Base-by-base conservation (phyloP, 345 rosid genomes). In the Adansonia digitata region DNA sequence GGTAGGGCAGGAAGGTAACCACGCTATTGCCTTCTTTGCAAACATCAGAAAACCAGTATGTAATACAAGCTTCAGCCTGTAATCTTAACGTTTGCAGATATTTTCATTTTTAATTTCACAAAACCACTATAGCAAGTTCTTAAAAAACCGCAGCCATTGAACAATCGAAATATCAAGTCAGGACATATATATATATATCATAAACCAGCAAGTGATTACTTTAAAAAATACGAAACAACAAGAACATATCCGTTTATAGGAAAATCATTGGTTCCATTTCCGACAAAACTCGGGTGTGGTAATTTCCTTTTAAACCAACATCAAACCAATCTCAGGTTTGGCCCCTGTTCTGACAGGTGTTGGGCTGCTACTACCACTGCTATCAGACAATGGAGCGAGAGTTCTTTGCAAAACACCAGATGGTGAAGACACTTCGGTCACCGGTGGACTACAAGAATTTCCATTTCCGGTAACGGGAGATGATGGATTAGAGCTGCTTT, bases 361-460 rank as follows among this genome's bases (percentile, higher is more conserved):
- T 35, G 89, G 85, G 73, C 88, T 92, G 83, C 85, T 84, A 42
- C 80, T 81, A 7, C 81, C 84, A 40, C 90, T 88, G 81, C 90
- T 86, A 74, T 87, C 94, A 17, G 97, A 92, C 68, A 81, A 75
- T 10, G 91, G 90, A 66, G 85, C 85, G 55, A 77, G 66, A 40
- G 79, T 79, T 72, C 79, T 91, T 73, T 84, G 92, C 77, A 82
- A 59, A 45, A 72, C 90, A 67, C 87, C 87, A 27, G 89, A 89
- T 24, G 94, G 92, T 13, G 97, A 88, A 18, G 90, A 86, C 73
- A 81, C 75, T 42, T 80, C 24, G 18, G 83, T 83, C 0, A 75
- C 72, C 63, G 77, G 46, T 4, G 82, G 78, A 52, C 87, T 82
- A 63, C 60, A 71, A 37, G 61, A 49, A 40, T 75, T 83, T 11